Evolutionary conservation across 2,329 filamentous ascomycete species (phyloP), one percentile per base, ranked within the genome.

Genomic region (Rugonectria rugulosa): DNA sequence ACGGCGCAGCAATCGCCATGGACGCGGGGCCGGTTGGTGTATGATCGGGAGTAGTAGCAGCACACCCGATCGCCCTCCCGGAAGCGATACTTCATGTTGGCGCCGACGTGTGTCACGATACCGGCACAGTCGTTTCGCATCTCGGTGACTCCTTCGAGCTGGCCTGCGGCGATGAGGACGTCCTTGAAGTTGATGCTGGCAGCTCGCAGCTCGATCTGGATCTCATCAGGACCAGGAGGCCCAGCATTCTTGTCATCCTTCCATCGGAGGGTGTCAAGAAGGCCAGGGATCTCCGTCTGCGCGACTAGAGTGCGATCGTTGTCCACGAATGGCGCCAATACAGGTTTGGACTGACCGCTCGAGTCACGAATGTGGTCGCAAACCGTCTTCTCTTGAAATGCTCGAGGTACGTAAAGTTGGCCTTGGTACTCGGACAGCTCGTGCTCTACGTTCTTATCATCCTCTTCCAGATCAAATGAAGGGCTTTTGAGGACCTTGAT

Each of bases 171-270:
- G 14, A 52, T 45, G 6, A 52, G 24, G 3, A 52, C 48, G n/a
- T 52, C 48, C 32, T 44, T 44, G 24, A 52, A 52, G 32, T 52
- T 52, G 32, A 52, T 38, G n/a, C 48, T 38, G 40, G 31, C 31
- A n/a, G 48, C 48, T 8, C 40, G 23, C 29, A 38, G 31, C 32
- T 52, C 31, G 17, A 52, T 17, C n/a, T 52, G 40, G 19, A 52
- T 40, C 32, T 52, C 48, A 12, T 52, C 48, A 20, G 48, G 38
- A 14, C 47, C 47, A 6, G 47, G 47, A 19, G 47, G 47, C 6
- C 47, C 47, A 15, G 38, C 38, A 26, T n/a, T n/a, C 14, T 42
- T 27, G 34, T 50, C 47, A 12, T 43, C 47, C 38, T 50, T 50
- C 47, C 47, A 50, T 19, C 47, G 47, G 27, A 50, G 17, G 15